Conservation (phyloP, 2,329 filamentous ascomycete genomes). For the Epichloe aotearoae region DNA sequence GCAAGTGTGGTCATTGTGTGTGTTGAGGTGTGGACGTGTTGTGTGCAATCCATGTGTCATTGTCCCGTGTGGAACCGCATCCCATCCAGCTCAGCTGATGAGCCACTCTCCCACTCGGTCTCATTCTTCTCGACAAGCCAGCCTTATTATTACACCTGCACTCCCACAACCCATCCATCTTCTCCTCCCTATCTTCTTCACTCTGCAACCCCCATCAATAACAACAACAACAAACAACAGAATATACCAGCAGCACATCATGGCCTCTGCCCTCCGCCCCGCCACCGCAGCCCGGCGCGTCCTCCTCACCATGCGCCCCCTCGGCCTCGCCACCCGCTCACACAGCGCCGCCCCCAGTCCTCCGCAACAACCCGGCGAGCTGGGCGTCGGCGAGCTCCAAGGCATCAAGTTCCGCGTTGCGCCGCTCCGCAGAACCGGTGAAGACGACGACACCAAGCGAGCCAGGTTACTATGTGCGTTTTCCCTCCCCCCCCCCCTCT, state of each 20-base stretch:
- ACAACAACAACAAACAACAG: background rate
- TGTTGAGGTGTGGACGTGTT: no score
- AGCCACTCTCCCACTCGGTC: no score
- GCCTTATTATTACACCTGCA: background rate
- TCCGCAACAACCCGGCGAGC: slow-evolving; percentile 31
- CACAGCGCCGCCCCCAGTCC: background rate
- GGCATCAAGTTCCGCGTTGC: slow-evolving; percentile 78
- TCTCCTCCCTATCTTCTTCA: no score
- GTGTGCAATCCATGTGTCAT: no score
- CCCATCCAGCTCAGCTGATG: no score
- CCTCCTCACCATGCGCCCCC: background rate
- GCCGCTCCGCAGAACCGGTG: slow-evolving; percentile 72
- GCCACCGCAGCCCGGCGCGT: slow-evolving; percentile 3
- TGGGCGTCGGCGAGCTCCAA: slow-evolving; percentile 76
- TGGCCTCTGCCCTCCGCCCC: slow-evolving; percentile 10
- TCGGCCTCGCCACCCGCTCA: slow-evolving; percentile 4
- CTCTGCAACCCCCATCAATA: no score
- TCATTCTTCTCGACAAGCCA: no score
- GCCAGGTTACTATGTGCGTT: slow-evolving; percentile 62
- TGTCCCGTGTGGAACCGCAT: no score
- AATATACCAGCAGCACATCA: background rate
- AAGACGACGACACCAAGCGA: slow-evolving; percentile 75
- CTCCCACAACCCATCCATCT: background rate
- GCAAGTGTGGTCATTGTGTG: no score
- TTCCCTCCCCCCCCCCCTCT: slow-evolving; percentile 2